Base-by-base conservation (phyloP, 1,284 basidiomycete genomes). In the Tilletiopsis washingtonensis region DNA sequence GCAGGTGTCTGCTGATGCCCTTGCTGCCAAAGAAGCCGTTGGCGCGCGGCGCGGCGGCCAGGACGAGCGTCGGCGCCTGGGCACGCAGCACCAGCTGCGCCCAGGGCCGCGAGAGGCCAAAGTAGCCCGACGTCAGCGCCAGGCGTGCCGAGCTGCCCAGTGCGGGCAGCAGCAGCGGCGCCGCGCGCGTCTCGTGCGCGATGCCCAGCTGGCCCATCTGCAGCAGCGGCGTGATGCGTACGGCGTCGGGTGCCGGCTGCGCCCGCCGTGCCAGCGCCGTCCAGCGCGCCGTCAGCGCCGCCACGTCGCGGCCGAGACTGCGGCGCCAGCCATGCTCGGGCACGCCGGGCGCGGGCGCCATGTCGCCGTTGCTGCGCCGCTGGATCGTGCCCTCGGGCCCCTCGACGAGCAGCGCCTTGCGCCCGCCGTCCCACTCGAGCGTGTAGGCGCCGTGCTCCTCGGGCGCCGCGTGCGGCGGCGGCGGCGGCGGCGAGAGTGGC, bases 21-120 rank as follows among this genome's bases (percentile, higher is more conserved):
- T 78, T 81, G 3, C 89, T 94, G 3, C 84, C 84, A 69, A 83
- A 91, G 74, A 99, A 99, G 0, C 93, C 93, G 67, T 99, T 99
- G 1, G 69, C 54, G 77, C 85, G 82, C 0, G 93, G 93, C 51
- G 85, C 82, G 2, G 94, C 88, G 34, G 85, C 86, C 2, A 97
- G 81, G 49, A 98, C 82, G 36, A 82, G 75, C 49, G 85, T 85
- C n/a, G 75, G 76, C 0, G 64, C 62, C 19, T 82, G 75, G 14
- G 23, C 20, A 23, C 29, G 29, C 4, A 64, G 54, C 5, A 69
- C 45, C 6, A 62, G 54, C 5, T 53, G 42, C 23, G 59, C 55
- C 74, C 97, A 97, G n/a, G 80, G 80, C 54, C 80, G 77, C 64
- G 86, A 87, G 34, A 97, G 77, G 5, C 86, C 87, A 68, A 99